phyloP scores from a whole-genome alignment of 768 basidiomycete species.

The Cystobasidium tubakii region DNA sequence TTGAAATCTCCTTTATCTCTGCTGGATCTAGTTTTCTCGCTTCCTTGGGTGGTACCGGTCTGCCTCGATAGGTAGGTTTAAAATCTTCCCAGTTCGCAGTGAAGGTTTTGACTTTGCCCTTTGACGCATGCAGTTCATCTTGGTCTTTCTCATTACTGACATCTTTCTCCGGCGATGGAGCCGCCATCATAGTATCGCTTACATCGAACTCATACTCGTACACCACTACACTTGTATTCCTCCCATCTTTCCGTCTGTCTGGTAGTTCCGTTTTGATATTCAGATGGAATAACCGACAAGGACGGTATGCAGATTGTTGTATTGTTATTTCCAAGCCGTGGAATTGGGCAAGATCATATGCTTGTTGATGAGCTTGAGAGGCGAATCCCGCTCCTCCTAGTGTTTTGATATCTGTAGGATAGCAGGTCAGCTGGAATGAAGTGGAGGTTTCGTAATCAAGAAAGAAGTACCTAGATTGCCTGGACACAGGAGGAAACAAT shows the following conservation, averaged over 20 bases:
- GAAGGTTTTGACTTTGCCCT: not conserved
- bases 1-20: slow-evolving; percentile 42
- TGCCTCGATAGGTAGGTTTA: slow-evolving; percentile 40
- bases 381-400: slow-evolving; percentile 46
- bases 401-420: slow-evolving; percentile 41
- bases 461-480: slow-evolving; percentile 21
- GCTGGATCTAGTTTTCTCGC: slow-evolving; percentile 41
- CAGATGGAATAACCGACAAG: slow-evolving; percentile 31
- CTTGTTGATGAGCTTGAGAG: slow-evolving; percentile 34
- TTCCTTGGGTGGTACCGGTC: slow-evolving; percentile 34
- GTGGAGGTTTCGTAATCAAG: too few relatives aligned
- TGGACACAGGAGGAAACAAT: not conserved
- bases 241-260: slow-evolving; percentile 35
- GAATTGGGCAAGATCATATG: not conserved
- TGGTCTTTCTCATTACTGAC: not conserved
- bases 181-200: not conserved
- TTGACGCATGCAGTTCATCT: too few relatives aligned
- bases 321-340: slow-evolving; percentile 30
- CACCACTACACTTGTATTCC: slow-evolving; percentile 39
- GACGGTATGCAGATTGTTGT: not conserved
- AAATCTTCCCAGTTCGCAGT: slow-evolving; percentile 39
- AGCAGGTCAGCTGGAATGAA: too few relatives aligned
- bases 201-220: slow-evolving; percentile 41
- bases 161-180: not conserved
- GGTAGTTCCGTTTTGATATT: slow-evolving; percentile 40